These are phyloP conservation scores for Ophiostoma piceae DNA, from an alignment of 2,329 filamentous ascomycete genomes.

Conservation along the genomic window DNA sequence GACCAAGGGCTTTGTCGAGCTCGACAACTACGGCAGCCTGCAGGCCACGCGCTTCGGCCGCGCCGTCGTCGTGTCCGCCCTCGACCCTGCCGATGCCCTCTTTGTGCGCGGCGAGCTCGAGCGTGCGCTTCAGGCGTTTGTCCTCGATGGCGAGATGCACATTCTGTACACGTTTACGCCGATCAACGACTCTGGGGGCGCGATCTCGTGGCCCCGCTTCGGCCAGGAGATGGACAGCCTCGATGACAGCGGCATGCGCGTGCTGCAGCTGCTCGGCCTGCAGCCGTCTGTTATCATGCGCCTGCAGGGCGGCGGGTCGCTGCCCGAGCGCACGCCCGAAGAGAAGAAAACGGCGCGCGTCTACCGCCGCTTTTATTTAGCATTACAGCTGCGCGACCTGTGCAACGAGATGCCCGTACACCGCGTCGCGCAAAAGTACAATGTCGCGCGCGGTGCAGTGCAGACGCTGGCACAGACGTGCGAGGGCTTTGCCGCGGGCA, in stretches of 20 bases:
- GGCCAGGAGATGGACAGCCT: slow-evolving; percentile 64
- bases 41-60: slow-evolving; percentile 60
- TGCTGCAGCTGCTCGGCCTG: slow-evolving; percentile 62
- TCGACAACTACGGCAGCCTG: slow-evolving; percentile 42
- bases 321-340: slow-evolving; percentile 57
- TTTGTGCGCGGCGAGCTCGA: slow-evolving; percentile 66
- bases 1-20: slow-evolving; percentile 43
- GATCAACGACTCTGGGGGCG: slow-evolving; percentile 48
- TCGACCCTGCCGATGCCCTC: slow-evolving; percentile 68
- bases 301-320: slow-evolving; percentile 61
- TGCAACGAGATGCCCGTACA: slow-evolving; percentile 72
- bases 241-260: slow-evolving; percentile 66
- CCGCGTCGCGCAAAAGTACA: slow-evolving; percentile 63
- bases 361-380: slow-evolving; percentile 68
- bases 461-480: slow-evolving; percentile 70
- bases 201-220: slow-evolving; percentile 68
- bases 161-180: slow-evolving; percentile 73
- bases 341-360: slow-evolving; percentile 58
- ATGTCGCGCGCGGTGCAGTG: slow-evolving; percentile 62
- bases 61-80: slow-evolving; percentile 65
- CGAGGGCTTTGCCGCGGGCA: slow-evolving; percentile 71
- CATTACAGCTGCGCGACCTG: slow-evolving; percentile 70
- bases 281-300: slow-evolving; percentile 62
- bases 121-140: slow-evolving; percentile 64
- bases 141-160: slow-evolving; percentile 78